phyloP scores from a whole-genome alignment of 305 asterid genomes.

The Fraxinus dipetala region DNA sequence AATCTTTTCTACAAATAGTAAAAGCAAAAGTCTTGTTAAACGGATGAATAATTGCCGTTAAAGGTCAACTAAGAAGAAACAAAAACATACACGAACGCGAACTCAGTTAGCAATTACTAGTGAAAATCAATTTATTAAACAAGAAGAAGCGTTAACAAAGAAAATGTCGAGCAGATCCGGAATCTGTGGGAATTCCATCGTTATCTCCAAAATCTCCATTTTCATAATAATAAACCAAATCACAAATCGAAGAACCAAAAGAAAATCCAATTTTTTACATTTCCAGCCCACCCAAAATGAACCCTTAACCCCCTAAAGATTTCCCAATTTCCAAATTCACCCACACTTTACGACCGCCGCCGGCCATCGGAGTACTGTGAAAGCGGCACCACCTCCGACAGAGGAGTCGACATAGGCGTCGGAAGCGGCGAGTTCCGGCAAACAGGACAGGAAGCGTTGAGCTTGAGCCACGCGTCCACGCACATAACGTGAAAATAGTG shows the following conservation, averaged over 20 bases:
- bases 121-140: background rate
- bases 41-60: too few relatives aligned
- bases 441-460: conserved; percentile 37
- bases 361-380: conserved; percentile 7
- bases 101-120: background rate
- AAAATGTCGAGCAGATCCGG: background rate
- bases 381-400: conserved; percentile 29
- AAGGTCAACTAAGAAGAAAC: background rate
- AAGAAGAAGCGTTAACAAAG: background rate
- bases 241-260: background rate
- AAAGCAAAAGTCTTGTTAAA: too few relatives aligned
- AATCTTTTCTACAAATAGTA: too few relatives aligned
- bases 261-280: background rate
- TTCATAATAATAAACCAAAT: background rate
- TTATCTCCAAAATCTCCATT: background rate
- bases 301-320: background rate
- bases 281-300: background rate
- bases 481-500: conserved; percentile 43
- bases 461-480: conserved; percentile 43
- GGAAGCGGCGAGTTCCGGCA: conserved; percentile 33
- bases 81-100: background rate
- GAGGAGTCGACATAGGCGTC: conserved; percentile 28
- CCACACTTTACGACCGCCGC: background rate
- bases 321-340: background rate
- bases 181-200: background rate